phyloP scores from a whole-genome alignment of 495 filamentous ascomycete species.

The Annulohypoxylon maeteangense region DNA sequence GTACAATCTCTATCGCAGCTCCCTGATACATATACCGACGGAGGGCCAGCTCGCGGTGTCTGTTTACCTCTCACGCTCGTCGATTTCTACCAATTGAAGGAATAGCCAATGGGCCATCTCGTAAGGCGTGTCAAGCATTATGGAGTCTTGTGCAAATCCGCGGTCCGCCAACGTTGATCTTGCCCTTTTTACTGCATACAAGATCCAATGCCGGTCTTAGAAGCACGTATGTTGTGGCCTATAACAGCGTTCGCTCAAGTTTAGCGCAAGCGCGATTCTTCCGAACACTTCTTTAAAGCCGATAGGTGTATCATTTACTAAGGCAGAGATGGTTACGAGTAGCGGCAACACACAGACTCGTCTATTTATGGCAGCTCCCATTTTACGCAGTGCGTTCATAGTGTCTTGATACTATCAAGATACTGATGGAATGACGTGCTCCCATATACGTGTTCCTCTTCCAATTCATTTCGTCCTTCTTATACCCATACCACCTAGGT shows the following conservation, averaged over 20 bases:
- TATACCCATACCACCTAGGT: too few species aligned
- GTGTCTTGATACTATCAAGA: background rate
- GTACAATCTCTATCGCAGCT: conserved; percentile 3
- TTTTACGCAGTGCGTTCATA: background rate
- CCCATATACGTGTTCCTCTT: background rate
- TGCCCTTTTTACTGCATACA: conserved; percentile 16
- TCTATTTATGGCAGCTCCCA: conserved; percentile 2
- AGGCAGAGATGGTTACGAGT: conserved; percentile 1
- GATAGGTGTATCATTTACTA: conserved; percentile 10
- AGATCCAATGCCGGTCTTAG: conserved; percentile 28
- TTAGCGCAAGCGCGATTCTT: conserved; percentile 31
- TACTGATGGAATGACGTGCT: background rate
- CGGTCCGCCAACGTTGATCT: conserved; percentile 28
- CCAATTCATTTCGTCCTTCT: background rate
- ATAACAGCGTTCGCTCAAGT: conserved; percentile 14
- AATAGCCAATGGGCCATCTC: conserved; percentile 23
- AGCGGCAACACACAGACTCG: conserved; percentile 5
- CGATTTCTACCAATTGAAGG: conserved; percentile 10
- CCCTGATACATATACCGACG: background rate
- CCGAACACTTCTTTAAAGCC: conserved; percentile 1
- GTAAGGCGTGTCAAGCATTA: conserved; percentile 22
- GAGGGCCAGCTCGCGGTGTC: background rate
- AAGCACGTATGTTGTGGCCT: conserved; percentile 23
- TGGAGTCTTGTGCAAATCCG: conserved; percentile 23
- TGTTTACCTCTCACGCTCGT: conserved; percentile 24